Evolutionary conservation across 179 eudicot genomes (phyloP).

Genomic region (Silene noctiflora): DNA sequence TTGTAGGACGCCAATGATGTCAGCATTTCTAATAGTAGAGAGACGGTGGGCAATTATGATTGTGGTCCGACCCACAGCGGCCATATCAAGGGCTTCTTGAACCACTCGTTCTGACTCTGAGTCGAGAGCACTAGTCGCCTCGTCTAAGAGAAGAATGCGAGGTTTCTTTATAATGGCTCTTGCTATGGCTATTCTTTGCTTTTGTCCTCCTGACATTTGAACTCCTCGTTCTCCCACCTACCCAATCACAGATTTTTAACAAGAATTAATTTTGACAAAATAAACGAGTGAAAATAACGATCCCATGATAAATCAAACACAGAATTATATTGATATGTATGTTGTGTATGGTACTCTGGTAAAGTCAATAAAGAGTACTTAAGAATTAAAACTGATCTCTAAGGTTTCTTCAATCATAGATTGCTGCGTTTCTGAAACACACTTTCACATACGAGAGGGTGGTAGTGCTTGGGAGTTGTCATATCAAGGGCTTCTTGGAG

Average conservation of each 20-base stretch:
- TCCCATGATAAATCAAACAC: no score
- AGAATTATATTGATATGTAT: no score
- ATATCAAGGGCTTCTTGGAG: no score
- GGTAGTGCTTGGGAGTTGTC: no score
- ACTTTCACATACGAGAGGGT: no score
- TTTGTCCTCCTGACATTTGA: constrained; percentile 71
- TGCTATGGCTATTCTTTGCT: constrained; percentile 65
- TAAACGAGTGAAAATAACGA: no score
- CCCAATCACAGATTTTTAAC: background rate
- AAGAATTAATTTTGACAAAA: no score
- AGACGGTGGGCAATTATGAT: constrained; percentile 63
- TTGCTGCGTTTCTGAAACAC: no score
- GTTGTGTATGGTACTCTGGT: no score
- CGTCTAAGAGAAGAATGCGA: constrained; percentile 53
- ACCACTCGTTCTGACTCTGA: constrained; percentile 60
- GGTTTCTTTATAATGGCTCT: constrained; percentile 59
- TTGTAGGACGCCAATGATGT: constrained; percentile 46
- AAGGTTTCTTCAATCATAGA: no score
- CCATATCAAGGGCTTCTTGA: constrained; percentile 61
- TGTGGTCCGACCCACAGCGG: constrained; percentile 55
- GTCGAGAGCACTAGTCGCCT: constrained; percentile 65
- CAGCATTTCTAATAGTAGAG: constrained; percentile 57
- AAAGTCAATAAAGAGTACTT: no score
- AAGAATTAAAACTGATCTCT: no score
- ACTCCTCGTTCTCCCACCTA: constrained; percentile 67